A percentile compares a stretch with the other conserved stretches of the same genome.
Evolutionary conservation across 345 rosid genomes (phyloP).

Genomic region (Cardamine chenopodiifolia): DNA sequence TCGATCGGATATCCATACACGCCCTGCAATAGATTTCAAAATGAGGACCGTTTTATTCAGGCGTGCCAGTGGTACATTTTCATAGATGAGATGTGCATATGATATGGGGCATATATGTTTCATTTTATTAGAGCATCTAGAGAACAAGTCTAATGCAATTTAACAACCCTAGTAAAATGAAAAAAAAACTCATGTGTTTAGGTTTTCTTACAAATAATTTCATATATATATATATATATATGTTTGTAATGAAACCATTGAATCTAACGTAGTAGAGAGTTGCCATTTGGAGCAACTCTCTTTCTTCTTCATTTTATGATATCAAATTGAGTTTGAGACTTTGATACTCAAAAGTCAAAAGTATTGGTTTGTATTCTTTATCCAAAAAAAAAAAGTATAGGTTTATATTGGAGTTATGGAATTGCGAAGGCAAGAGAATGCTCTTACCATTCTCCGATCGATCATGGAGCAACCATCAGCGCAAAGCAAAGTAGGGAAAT

Average conservation of each 20-base stretch:
- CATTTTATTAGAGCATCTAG: not conserved
- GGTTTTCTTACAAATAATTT: too few species aligned
- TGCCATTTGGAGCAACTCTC: too few species aligned
- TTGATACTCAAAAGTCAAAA: not conserved
- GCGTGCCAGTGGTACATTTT: not conserved
- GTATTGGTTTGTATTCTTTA: too few species aligned
- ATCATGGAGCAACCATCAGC: conserved; percentile 91
- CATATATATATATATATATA: too few species aligned
- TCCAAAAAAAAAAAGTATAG: not conserved
- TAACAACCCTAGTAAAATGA: not conserved
- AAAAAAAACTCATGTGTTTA: too few species aligned
- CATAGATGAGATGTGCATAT: not conserved
- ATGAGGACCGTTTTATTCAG: not conserved
- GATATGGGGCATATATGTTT: not conserved
- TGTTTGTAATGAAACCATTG: too few species aligned
- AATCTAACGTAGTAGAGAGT: too few species aligned
- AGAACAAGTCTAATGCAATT: not conserved
- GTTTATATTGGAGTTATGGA: not conserved
- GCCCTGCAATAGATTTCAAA: conserved; percentile 54
- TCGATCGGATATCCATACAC: conserved; percentile 82
- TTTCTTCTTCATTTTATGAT: not conserved
- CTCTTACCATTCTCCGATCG: conserved; percentile 78
- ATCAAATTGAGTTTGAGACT: not conserved
- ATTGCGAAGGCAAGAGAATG: not conserved
- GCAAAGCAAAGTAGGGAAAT: conserved; percentile 84